Conservation (phyloP, 352 stramenopile species). For the Pythium folliculosum region DNA sequence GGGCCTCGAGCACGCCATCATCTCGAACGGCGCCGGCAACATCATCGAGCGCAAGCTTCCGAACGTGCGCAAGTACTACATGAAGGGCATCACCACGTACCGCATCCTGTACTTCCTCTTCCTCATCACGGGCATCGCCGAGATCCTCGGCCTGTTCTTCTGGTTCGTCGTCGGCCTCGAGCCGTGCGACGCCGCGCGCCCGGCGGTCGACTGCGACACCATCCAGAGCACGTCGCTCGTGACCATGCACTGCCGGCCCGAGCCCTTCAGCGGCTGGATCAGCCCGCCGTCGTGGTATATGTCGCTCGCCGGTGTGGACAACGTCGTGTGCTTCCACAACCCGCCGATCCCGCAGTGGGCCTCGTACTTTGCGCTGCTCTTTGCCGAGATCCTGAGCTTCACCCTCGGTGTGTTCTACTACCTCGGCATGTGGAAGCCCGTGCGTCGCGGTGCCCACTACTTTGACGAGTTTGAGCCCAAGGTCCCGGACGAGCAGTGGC, state of each 20-base stretch:
- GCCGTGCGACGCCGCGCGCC: conserved; percentile 61
- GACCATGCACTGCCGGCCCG: conserved; percentile 39
- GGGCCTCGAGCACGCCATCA: conserved; percentile 77
- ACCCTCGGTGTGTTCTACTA: conserved; percentile 44
- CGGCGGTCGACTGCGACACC: conserved; percentile 54
- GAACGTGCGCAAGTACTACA: conserved; percentile 89
- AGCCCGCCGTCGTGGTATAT: conserved; percentile 42
- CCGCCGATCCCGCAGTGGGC: conserved; percentile 43
- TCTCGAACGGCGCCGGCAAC: conserved; percentile 78
- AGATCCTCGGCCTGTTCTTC: conserved; percentile 79
- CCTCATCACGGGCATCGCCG: conserved; percentile 62
- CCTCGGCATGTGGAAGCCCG: conserved; percentile 52
- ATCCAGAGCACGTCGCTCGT: conserved; percentile 65
- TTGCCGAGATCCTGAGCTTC: conserved; percentile 43
- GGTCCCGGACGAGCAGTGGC: conserved; percentile 48
- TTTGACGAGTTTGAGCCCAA: conserved; percentile 51
- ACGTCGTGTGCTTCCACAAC: conserved; percentile 51
- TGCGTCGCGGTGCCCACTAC: conserved; percentile 50
- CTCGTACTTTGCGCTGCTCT: conserved; percentile 42
- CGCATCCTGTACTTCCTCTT: conserved; percentile 84
- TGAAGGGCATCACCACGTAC: conserved; percentile 87
- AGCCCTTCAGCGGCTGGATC: conserved; percentile 65
- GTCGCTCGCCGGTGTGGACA: conserved; percentile 51
- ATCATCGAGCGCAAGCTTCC: conserved; percentile 87
- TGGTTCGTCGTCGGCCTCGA: conserved; percentile 85